A percentile compares a stretch with the other conserved stretches of the same genome.
Evolutionary conservation across 805 yeast species (phyloP).

Genomic region (Wickerhamiella australiensis): DNA sequence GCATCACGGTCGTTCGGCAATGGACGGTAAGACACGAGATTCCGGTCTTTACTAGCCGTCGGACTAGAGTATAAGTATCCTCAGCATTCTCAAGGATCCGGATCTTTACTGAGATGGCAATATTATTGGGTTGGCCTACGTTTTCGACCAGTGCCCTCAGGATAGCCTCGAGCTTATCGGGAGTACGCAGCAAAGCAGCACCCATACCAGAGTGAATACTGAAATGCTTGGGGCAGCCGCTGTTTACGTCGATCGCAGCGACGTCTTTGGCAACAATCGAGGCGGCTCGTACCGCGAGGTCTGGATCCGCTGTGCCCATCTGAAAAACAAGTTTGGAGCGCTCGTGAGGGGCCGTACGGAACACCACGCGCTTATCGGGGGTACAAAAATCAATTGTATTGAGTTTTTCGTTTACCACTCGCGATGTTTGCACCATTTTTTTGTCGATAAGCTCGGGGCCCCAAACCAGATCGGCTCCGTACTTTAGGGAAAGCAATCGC

Average conservation of each 20-base stretch:
- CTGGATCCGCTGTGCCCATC: constrained; percentile 77
- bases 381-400: constrained; percentile 27
- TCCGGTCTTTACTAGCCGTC: constrained; percentile 57
- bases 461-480: constrained; percentile 96
- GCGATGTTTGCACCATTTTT: constrained; percentile 57
- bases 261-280: constrained; percentile 70
- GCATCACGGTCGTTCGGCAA: constrained; percentile 80
- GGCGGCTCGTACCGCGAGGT: constrained; percentile 82
- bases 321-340: constrained; percentile 76
- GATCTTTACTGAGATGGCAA: constrained; percentile 85
- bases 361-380: constrained; percentile 40
- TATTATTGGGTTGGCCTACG: constrained; percentile 64
- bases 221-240: constrained; percentile 96
- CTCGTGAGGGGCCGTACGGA: constrained; percentile 53
- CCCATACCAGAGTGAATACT: constrained; percentile 96
- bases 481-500: constrained; percentile 59
- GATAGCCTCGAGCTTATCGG: constrained; percentile 64
- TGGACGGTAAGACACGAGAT: constrained; percentile 78
- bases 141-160: constrained; percentile 54
- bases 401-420: constrained; percentile 42
- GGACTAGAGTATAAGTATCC: constrained; percentile 48
- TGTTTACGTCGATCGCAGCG: constrained; percentile 83
- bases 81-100: constrained; percentile 57
- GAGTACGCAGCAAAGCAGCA: constrained; percentile 75
- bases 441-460: constrained; percentile 88